Conservation (phyloP, 225 moss, liverwort and hornwort genomes). For the Straminergon stramineum region DNA sequence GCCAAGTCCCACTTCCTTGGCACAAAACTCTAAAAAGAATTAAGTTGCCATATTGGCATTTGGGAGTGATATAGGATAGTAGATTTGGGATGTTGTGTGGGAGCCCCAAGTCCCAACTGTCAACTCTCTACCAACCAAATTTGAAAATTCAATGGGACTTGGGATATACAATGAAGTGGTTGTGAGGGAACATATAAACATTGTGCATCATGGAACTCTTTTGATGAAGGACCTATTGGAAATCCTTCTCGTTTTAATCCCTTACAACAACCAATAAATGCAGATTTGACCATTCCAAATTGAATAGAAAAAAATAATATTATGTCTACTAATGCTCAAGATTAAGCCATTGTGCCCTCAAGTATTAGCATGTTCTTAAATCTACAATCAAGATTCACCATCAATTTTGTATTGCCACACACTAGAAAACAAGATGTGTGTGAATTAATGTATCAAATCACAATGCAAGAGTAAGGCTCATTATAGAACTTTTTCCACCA, state of each 20-base stretch:
- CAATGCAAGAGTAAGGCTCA: background rate
- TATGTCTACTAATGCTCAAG: background rate
- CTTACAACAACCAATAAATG: background rate
- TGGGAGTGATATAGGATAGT: background rate
- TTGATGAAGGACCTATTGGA: accelerated
- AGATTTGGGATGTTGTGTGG: background rate
- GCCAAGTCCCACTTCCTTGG: background rate
- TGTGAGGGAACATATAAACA: background rate
- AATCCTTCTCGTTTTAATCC: background rate
- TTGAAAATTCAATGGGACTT: background rate
- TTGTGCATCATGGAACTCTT: background rate
- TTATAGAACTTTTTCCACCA: background rate
- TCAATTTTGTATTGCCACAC: background rate
- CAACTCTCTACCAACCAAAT: background rate
- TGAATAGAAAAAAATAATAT: no score
- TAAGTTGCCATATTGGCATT: background rate
- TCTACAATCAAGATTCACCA: background rate
- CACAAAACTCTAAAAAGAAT: background rate
- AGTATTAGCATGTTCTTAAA: background rate
- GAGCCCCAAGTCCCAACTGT: background rate
- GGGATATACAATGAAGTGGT: background rate
- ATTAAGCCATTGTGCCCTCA: background rate
- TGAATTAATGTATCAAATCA: background rate
- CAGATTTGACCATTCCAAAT: background rate
- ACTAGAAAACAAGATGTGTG: background rate